A percentile compares a stretch with the other conserved stretches of the same genome.
Conservation (phyloP, 371 early-diverging fungal species). For the Mortierella sp. region DNA sequence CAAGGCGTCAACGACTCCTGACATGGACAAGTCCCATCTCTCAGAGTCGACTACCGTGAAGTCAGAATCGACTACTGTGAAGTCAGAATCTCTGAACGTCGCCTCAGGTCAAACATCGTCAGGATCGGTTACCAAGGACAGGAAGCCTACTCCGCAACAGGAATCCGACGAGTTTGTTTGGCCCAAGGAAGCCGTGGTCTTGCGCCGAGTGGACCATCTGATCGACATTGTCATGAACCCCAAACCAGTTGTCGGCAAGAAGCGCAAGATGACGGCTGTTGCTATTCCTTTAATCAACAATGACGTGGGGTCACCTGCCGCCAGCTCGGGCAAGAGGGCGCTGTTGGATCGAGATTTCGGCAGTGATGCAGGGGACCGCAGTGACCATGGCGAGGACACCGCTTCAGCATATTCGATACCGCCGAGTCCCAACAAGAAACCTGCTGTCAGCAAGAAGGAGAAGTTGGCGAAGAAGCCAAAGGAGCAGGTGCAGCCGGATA, state of each 20-base stretch:
- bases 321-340: background rate
- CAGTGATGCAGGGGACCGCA: conserved; percentile 10
- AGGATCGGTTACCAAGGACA: conserved; percentile 27
- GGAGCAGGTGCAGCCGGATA: background rate
- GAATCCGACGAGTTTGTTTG: conserved; percentile 67
- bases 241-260: conserved; percentile 63
- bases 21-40: background rate
- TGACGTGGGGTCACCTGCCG: background rate
- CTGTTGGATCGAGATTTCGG: background rate
- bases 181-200: conserved; percentile 73
- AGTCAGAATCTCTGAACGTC: background rate
- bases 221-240: conserved; percentile 71
- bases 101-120: background rate
- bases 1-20: background rate
- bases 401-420: background rate
- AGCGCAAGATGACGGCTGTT: conserved; percentile 33
- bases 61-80: background rate
- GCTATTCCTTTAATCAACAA: conserved; percentile 22
- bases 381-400: conserved; percentile 4
- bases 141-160: conserved; percentile 13
- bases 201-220: conserved; percentile 71
- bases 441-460: background rate
- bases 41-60: background rate
- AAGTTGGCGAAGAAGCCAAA: background rate
- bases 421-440: conserved; percentile 8